Base-by-base conservation (phyloP, 352 stramenopile species). In the Pythium graminicola region DNA sequence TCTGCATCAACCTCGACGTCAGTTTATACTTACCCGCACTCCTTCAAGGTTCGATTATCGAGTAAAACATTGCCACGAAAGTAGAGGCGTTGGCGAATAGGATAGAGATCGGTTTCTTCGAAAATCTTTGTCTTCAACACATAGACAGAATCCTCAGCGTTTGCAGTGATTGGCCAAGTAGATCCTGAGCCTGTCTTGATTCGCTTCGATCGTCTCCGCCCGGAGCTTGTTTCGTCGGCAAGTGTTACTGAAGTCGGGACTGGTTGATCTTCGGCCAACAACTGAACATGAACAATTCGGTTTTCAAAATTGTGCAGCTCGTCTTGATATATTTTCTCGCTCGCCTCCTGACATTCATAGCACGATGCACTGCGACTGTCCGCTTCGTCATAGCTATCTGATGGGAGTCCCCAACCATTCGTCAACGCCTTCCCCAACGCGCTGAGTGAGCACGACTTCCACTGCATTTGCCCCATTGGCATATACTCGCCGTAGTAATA, bases 121-220 rank as follows among this genome's bases (percentile, higher is more conserved):
- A 74, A 87, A 26, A 93, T 85, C 42, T 85, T 86, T 4, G 75
- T 70, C 52, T 93, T 93, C 8, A 93, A 52, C 41, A 88, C 71
- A 33, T 84, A 86, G 11, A 90, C 72, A 0, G 75, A 84, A 51
- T 93, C 81, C 23, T 65, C 70, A 6, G 81, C 69, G 45, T 77
- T 88, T 3, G 78, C 72, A 13, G 51, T 8, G 29, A 92, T 68
- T 4, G 56, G 52, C 77, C 76, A 86, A 6, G 29, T 78, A 7
- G 62, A 67, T 22, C 66, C 67, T 13, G 79, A 71, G 11, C 70
- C 71, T 19, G 67, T 69, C 28, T 76, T 73, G 53, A 82, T 85
- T 8, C 81, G 76, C 56, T 69, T 73, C 2, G 81, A 92, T 5
- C 81, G 67, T 13, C 81, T 65, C 44, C 79, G 75, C n/a, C 70